Percentiles rank a stretch among this genome's conserved stretches.
phyloP scores from a whole-genome alignment of 2,329 filamentous ascomycete genomes.

The Aspergillus ruber region DNA sequence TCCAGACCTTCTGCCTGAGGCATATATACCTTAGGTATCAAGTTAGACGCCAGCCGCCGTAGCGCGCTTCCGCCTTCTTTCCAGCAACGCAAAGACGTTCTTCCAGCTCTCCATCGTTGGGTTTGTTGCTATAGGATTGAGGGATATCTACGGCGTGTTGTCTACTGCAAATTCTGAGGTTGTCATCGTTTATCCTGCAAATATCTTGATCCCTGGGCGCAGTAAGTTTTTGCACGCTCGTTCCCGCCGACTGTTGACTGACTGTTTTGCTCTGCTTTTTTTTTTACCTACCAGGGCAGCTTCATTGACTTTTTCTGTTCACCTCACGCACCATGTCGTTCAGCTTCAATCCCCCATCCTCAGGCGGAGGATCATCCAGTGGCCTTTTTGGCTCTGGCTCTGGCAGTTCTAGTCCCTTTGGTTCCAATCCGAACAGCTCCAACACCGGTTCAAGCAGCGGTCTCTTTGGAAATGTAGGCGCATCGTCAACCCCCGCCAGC shows the following conservation, averaged over 20 bases:
- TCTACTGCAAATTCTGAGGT: slow-evolving; percentile 2
- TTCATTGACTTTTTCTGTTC: slow-evolving; percentile 16
- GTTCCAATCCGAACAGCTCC: slow-evolving; percentile 23
- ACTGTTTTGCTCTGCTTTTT: slow-evolving; percentile 6
- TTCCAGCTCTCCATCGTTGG: slow-evolving; percentile 4
- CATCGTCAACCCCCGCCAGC: slow-evolving; percentile 23
- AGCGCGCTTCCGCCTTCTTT: not conserved
- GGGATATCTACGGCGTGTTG: not conserved
- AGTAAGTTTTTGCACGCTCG: slow-evolving; percentile 14
- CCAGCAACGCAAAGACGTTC: slow-evolving; percentile 1
- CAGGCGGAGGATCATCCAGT: slow-evolving; percentile 28
- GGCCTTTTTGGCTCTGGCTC: slow-evolving; percentile 25
- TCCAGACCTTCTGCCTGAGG: slow-evolving; percentile 24
- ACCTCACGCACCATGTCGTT: slow-evolving; percentile 26
- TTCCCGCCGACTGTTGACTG: slow-evolving; percentile 7
- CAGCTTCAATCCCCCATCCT: slow-evolving; percentile 33
- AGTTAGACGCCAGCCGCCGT: not conserved
- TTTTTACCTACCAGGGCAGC: slow-evolving; percentile 18
- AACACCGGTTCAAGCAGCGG: slow-evolving; percentile 22
- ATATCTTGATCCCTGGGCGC: slow-evolving; percentile 12
- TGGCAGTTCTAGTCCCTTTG: slow-evolving; percentile 23
- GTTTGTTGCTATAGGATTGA: slow-evolving; percentile 2
- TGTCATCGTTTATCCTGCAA: slow-evolving; percentile 1
- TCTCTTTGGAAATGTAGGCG: slow-evolving; percentile 39
- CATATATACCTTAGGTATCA: slow-evolving; percentile 14